phyloP scores from a whole-genome alignment of 257 asterid genomes.

The Solanum lycopersicoides region DNA sequence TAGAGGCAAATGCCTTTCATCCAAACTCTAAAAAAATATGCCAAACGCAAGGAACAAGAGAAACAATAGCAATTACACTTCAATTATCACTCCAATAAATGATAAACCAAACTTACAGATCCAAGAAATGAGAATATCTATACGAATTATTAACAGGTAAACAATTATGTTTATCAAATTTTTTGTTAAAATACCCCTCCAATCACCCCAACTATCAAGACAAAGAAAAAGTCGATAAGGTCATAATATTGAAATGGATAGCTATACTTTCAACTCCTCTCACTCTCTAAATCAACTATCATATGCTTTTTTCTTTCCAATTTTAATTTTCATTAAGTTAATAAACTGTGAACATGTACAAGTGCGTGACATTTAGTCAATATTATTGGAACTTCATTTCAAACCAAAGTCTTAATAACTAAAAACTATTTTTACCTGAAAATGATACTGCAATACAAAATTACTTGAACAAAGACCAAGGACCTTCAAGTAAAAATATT shows the following conservation, averaged over 20 bases:
- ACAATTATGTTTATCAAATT: background rate
- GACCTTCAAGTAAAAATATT: background rate
- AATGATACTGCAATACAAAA: background rate
- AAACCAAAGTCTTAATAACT: background rate
- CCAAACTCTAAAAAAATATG: conserved; percentile 51
- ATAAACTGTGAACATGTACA: background rate
- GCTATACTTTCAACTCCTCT: background rate
- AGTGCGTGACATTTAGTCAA: background rate
- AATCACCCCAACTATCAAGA: background rate
- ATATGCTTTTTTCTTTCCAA: background rate
- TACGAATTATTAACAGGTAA: background rate
- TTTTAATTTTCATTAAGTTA: background rate
- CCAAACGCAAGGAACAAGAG: background rate
- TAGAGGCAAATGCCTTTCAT: conserved; percentile 49
- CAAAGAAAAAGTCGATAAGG: background rate
- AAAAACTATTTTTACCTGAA: background rate
- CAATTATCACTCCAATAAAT: background rate
- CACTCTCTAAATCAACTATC: background rate
- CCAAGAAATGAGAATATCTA: background rate
- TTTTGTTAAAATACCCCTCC: background rate
- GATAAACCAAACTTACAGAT: background rate
- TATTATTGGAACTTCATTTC: background rate
- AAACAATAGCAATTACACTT: background rate
- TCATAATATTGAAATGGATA: background rate
- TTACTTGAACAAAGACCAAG: background rate